phyloP scores from a whole-genome alignment of 208 protist species.

The Wallacemonas rigidus region DNA sequence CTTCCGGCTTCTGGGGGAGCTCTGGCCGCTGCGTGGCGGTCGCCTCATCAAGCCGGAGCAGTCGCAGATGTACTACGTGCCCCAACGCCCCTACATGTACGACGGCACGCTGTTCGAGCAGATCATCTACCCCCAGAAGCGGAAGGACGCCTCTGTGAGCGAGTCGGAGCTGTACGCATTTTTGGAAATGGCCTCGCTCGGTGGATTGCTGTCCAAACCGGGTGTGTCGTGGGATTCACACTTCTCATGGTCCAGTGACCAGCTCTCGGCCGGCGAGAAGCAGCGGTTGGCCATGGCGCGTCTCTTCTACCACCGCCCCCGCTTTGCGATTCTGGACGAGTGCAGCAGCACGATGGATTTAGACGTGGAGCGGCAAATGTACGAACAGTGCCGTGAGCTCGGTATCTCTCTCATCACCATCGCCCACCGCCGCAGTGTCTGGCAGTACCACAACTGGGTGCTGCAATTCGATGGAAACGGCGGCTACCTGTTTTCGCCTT shows the following conservation, averaged over 20 bases:
- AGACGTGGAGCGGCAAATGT: conserved; percentile 72
- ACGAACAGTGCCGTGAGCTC: conserved; percentile 63
- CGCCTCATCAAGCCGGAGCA: conserved; percentile 66
- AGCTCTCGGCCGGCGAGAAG: conserved; percentile 82
- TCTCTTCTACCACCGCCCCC: conserved; percentile 86
- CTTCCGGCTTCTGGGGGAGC: conserved; percentile 76
- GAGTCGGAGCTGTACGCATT: conserved; percentile 63
- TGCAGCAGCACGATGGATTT: conserved; percentile 82
- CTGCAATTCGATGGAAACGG: conserved; percentile 80
- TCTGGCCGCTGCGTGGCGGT: conserved; percentile 78
- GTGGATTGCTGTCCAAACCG: conserved; percentile 51
- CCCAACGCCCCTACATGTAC: conserved; percentile 86
- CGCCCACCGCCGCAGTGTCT: conserved; percentile 75
- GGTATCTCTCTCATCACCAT: conserved; percentile 90
- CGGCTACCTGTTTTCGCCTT: conserved; percentile 69
- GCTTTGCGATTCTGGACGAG: conserved; percentile 91
- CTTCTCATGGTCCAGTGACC: conserved; percentile 52
- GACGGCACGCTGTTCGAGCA: conserved; percentile 85
- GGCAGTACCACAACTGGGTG: conserved; percentile 83
- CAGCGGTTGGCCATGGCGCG: conserved; percentile 89
- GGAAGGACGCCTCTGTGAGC: conserved; percentile 47
- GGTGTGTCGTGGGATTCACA: conserved; percentile 67
- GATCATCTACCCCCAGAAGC: conserved; percentile 84
- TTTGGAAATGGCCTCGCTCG: conserved; percentile 70
- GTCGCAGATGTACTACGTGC: conserved; percentile 86